Conservation (phyloP, 331 rosid genomes). For the Acacia concinna region DNA sequence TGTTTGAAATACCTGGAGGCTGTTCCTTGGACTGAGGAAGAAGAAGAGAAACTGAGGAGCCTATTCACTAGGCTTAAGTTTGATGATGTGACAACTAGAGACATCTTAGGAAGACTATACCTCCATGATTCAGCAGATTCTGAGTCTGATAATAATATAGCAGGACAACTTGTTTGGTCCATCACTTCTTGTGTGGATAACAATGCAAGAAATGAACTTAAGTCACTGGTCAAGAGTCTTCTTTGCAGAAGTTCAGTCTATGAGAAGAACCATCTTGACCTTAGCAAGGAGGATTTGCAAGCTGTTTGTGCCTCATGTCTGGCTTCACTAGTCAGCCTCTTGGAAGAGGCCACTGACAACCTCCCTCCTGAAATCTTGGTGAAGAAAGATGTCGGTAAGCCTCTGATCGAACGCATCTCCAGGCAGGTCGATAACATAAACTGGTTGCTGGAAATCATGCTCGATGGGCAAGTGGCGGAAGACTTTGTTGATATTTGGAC, state of each 20-base stretch:
- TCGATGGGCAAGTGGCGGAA: slow-evolving; percentile 86
- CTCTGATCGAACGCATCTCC: slow-evolving; percentile 72
- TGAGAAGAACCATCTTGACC: slow-evolving; percentile 70
- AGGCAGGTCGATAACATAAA: slow-evolving; percentile 82
- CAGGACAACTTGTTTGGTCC: slow-evolving; percentile 71
- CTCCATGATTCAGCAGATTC: slow-evolving; percentile 48
- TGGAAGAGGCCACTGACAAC: slow-evolving; percentile 56
- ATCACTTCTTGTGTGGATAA: slow-evolving; percentile 64
- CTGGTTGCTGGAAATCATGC: slow-evolving; percentile 88
- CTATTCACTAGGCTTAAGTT: slow-evolving; percentile 72
- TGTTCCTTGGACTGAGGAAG: slow-evolving; percentile 99
- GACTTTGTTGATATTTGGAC: slow-evolving; percentile 85
- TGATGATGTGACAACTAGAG: slow-evolving; percentile 76
- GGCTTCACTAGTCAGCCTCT: slow-evolving; percentile 55
- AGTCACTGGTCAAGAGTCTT: slow-evolving; percentile 75
- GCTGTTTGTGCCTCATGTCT: slow-evolving; percentile 62
- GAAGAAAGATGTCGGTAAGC: slow-evolving; percentile 55
- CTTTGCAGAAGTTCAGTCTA: slow-evolving; percentile 87
- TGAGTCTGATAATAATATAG: slow-evolving; percentile 42
- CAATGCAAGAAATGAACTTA: slow-evolving; percentile 78
- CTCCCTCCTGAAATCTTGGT: slow-evolving; percentile 33
- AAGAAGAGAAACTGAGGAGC: slow-evolving; percentile 80
- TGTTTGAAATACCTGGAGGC: slow-evolving; percentile 94
- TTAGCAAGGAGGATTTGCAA: slow-evolving; percentile 74
- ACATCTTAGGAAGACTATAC: slow-evolving; percentile 76